Evolutionary conservation across 2,329 filamentous ascomycete species (phyloP).

Genomic region (Phialocephala subalpina): DNA sequence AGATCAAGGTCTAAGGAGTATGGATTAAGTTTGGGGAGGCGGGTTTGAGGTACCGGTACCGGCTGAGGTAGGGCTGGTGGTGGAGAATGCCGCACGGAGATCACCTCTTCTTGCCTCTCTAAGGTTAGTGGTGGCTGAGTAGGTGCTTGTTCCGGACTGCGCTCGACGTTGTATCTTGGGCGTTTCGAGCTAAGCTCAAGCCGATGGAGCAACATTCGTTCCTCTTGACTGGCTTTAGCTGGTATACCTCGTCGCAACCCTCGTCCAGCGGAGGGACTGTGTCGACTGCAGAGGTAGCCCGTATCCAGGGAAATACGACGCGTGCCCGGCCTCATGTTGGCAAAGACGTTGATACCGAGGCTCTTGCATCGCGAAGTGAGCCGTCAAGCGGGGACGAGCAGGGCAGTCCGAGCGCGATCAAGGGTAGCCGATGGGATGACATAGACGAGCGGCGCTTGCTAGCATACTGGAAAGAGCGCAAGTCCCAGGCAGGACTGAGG

Average conservation of each 20-base stretch:
- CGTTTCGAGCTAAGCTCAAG: not conserved
- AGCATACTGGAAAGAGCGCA: too few species aligned
- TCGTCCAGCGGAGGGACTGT: too few species aligned
- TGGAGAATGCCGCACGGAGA: not conserved
- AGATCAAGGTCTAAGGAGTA: not conserved
- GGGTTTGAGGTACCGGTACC: not conserved
- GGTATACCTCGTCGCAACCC: too few species aligned
- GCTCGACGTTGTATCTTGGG: not conserved
- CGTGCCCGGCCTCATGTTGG: not conserved
- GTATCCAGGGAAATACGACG: not conserved
- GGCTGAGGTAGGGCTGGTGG: too few species aligned
- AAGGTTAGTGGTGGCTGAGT: not conserved
- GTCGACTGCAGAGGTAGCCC: not conserved
- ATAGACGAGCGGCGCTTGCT: too few species aligned
- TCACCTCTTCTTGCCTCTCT: not conserved
- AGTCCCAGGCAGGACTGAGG: not conserved
- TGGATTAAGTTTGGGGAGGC: not conserved
- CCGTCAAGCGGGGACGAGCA: constrained; percentile 2
- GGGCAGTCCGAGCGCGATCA: constrained; percentile 15
- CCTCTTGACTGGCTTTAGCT: too few species aligned
- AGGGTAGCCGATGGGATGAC: not conserved
- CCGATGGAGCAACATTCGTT: too few species aligned
- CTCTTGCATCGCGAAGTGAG: too few species aligned
- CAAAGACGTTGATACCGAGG: not conserved
- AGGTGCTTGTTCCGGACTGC: not conserved